Evolutionary conservation across 331 rosid genomes (phyloP).

Genomic region (Malus hybrid): DNA sequence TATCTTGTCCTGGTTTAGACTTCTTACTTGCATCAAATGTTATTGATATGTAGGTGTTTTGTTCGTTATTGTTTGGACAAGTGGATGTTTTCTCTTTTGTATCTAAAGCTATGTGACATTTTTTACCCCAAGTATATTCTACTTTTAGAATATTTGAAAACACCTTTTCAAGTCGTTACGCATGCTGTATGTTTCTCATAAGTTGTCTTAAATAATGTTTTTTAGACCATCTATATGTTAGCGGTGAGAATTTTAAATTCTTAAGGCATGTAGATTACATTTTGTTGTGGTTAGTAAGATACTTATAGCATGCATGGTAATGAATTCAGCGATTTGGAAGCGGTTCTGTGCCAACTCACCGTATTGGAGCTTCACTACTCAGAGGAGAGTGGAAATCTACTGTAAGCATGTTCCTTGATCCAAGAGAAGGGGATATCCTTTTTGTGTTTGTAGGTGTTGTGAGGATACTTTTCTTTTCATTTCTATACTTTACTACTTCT

Average conservation of each 20-base stretch:
- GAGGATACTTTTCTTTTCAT: background rate
- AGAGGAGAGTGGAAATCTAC: constrained; percentile 88
- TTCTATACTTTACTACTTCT: constrained; percentile 2
- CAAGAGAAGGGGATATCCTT: constrained; percentile 99
- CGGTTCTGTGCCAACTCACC: constrained; percentile 89
- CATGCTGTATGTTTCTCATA: background rate
- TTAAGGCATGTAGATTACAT: background rate
- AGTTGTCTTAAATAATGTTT: background rate
- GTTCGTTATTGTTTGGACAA: background rate
- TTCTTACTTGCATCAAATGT: background rate
- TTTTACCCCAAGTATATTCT: no score
- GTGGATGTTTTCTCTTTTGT: background rate
- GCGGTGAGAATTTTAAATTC: background rate
- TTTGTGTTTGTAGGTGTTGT: constrained; percentile 15
- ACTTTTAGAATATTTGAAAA: background rate
- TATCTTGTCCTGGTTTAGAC: background rate
- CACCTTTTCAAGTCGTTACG: background rate
- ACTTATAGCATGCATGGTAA: constrained; percentile 11
- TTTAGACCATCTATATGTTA: background rate
- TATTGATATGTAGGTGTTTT: background rate
- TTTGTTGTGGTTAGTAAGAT: constrained; percentile 3
- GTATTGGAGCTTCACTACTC: constrained; percentile 68
- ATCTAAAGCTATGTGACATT: background rate
- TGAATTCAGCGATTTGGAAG: constrained; percentile 84
- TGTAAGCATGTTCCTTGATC: constrained; percentile 86